These are phyloP conservation scores for Chaetomiaceae sp. DNA, from an alignment of 2,329 filamentous ascomycete species.

Conservation along the genomic window DNA sequence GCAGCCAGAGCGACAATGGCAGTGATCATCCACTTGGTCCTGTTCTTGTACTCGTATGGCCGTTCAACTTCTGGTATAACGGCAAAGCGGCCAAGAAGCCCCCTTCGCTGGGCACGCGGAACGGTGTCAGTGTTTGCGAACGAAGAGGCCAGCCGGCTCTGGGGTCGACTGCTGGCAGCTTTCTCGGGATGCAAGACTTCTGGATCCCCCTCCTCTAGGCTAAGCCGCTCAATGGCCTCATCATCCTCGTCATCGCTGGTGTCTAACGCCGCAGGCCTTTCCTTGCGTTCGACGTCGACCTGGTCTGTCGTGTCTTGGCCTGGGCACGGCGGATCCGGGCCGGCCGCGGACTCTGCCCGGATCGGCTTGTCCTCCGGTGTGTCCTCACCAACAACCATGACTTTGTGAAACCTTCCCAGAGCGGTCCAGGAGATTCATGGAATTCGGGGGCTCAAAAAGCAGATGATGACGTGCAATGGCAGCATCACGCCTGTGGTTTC, in stretches of 20 bases:
- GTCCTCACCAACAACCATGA: slow-evolving; percentile 10
- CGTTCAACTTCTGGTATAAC: slow-evolving; percentile 75
- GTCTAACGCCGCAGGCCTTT: not conserved
- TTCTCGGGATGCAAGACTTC: not conserved
- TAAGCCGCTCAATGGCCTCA: slow-evolving; percentile 1
- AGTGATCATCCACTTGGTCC: slow-evolving; percentile 82
- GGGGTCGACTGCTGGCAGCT: not conserved
- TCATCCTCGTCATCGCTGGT: slow-evolving; percentile 14
- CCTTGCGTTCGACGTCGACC: not conserved
- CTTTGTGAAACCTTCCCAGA: no score
- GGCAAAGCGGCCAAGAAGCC: slow-evolving; percentile 65
- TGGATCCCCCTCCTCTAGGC: not conserved
- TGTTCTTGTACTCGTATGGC: slow-evolving; percentile 66
- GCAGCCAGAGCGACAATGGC: slow-evolving; percentile 71
- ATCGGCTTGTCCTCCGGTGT: slow-evolving; percentile 9
- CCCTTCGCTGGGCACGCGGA: slow-evolving; percentile 54
- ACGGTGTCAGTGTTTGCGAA: slow-evolving; percentile 38
- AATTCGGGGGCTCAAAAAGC: no score
- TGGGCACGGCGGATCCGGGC: slow-evolving; percentile 1
- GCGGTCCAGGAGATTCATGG: no score
- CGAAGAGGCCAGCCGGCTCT: slow-evolving; percentile 37
- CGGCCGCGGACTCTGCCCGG: slow-evolving; percentile 2
- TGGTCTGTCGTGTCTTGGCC: not conserved
- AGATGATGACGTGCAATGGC: no score
- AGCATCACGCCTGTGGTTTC: no score